Conservation (phyloP, 768 basidiomycete species). For the Boletus eberwhitei region DNA sequence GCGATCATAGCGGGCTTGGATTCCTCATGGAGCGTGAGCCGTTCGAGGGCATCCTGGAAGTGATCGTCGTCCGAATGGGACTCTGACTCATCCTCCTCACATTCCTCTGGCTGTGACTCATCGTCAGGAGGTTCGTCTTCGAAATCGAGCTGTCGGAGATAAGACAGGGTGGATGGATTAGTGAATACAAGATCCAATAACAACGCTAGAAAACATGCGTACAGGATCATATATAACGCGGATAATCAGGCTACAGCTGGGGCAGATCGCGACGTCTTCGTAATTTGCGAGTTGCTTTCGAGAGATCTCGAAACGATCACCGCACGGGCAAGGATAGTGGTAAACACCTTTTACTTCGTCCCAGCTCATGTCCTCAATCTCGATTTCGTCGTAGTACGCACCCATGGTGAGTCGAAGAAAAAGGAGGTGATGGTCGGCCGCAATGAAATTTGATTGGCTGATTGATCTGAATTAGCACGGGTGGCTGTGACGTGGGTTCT, state of each 20-base stretch:
- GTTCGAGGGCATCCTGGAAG: conserved; percentile 68
- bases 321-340: conserved; percentile 97
- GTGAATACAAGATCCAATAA: conserved; percentile 4
- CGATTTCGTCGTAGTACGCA: conserved; percentile 93
- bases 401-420: conserved; percentile 46
- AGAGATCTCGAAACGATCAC: conserved; percentile 95
- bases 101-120: conserved; percentile 29
- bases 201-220: conserved; percentile 31
- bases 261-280: conserved; percentile 94
- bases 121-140: conserved; percentile 72
- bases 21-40: conserved; percentile 37
- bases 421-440: background rate
- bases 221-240: conserved; percentile 95
- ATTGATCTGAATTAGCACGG: background rate
- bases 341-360: conserved; percentile 78
- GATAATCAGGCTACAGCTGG: conserved; percentile 91
- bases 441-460: background rate
- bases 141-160: conserved; percentile 63
- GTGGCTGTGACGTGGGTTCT: background rate
- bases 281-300: conserved; percentile 79
- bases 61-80: conserved; percentile 41
- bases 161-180: background rate
- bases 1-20: conserved; percentile 8
- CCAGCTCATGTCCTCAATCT: conserved; percentile 96
- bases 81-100: conserved; percentile 33